These are phyloP conservation scores for Isoetes taiwanensis DNA, from an alignment of 75 land plant genomes.

Conservation along the genomic window DNA sequence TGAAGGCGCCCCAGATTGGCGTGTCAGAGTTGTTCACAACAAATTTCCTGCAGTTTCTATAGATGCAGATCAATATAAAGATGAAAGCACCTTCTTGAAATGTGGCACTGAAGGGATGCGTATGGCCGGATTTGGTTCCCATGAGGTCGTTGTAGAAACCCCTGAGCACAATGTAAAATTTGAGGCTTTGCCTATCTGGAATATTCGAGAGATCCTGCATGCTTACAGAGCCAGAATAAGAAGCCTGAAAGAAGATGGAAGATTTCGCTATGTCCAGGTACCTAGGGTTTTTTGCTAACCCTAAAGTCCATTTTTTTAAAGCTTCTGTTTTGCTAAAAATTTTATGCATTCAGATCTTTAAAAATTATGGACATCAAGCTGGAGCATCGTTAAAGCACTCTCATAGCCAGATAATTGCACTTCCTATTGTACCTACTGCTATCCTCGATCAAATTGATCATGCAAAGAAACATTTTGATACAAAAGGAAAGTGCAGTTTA, in stretches of 20 bases:
- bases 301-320: not conserved
- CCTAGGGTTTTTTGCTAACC: slow-evolving; percentile 1
- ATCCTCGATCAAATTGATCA: slow-evolving; percentile 28
- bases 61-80: not conserved
- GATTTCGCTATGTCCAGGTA: slow-evolving; percentile 80
- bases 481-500: slow-evolving; percentile 40
- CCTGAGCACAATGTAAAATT: slow-evolving; percentile 45
- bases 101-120: not conserved
- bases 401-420: slow-evolving; percentile 80
- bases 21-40: slow-evolving; percentile 58
- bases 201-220: slow-evolving; percentile 43
- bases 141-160: slow-evolving; percentile 88
- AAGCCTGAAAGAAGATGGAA: slow-evolving; percentile 17
- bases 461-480: slow-evolving; percentile 37
- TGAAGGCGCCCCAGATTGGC: slow-evolving; percentile 29
- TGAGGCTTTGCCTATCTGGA: slow-evolving; percentile 25
- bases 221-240: slow-evolving; percentile 43
- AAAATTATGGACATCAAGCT: slow-evolving; percentile 86
- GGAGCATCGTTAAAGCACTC: slow-evolving; percentile 96
- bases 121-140: slow-evolving; percentile 63
- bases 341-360: slow-evolving; percentile 46
- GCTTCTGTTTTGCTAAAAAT: not conserved
- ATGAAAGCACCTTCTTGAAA: no score
- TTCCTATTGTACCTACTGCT: slow-evolving; percentile 62
- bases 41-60: slow-evolving; percentile 56